Conservation (phyloP, 1,139 yeast genomes). For the Candida anutae region DNA sequence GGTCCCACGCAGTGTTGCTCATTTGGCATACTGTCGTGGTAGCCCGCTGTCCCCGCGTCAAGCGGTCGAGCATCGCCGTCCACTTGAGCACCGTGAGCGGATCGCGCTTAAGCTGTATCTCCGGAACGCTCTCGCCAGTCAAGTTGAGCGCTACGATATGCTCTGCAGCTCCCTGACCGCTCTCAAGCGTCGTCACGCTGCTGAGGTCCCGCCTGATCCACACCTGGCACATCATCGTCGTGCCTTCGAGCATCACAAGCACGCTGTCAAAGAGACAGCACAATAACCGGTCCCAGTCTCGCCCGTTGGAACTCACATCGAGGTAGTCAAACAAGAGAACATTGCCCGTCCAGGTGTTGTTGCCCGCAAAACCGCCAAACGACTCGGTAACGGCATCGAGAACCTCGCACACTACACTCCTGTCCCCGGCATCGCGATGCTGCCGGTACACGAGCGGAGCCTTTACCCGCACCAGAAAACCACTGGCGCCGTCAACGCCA, state of each 20-base stretch:
- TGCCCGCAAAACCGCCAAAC: too few species aligned
- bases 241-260: slow-evolving; percentile 26
- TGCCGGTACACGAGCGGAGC: too few species aligned
- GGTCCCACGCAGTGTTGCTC: slow-evolving; percentile 46
- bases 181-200: slow-evolving; percentile 15
- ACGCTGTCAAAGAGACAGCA: slow-evolving; percentile 33
- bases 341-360: too few species aligned
- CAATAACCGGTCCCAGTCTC: slow-evolving; percentile 26
- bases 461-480: too few species aligned
- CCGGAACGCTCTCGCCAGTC: slow-evolving; percentile 36
- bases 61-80: slow-evolving; percentile 20
- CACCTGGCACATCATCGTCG: slow-evolving; percentile 28
- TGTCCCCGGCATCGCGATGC: too few species aligned
- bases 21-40: slow-evolving; percentile 31
- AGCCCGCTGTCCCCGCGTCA: slow-evolving; percentile 8
- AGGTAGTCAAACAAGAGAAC: slow-evolving; percentile 43
- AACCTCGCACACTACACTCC: too few species aligned
- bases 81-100: slow-evolving; percentile 35
- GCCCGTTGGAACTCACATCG: slow-evolving; percentile 30
- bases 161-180: too few species aligned
- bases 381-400: too few species aligned
- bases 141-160: slow-evolving; percentile 27
- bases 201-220: slow-evolving; percentile 26
- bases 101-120: slow-evolving; percentile 32
- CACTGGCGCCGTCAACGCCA: too few species aligned